Evolutionary conservation across 1,284 basidiomycete genomes (phyloP).

Genomic region (Waitea zeae): DNA sequence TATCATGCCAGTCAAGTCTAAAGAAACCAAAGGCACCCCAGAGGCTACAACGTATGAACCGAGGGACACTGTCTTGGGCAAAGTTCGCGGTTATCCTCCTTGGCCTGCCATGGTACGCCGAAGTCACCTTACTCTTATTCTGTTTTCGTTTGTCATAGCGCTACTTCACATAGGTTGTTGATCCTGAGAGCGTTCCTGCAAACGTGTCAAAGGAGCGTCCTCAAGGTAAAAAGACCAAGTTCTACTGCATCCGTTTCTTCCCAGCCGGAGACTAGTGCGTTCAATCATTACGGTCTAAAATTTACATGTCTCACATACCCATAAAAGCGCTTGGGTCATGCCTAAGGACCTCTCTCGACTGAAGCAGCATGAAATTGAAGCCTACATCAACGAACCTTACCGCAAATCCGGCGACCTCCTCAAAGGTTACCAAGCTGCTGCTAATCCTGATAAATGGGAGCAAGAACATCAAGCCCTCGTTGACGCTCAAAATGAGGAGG

Average conservation of each 20-base stretch:
- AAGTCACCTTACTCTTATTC: constrained; percentile 4
- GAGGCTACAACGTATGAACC: constrained; percentile 21
- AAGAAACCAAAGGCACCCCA: neutral
- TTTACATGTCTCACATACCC: constrained; percentile 4
- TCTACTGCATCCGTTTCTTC: constrained; percentile 79
- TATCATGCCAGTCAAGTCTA: neutral
- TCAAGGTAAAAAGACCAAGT: constrained; percentile 43
- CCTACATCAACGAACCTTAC: constrained; percentile 58
- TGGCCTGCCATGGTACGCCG: constrained; percentile 73
- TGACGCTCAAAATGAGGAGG: constrained; percentile 31
- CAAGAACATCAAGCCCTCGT: constrained; percentile 29
- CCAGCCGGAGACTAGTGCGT: constrained; percentile 84
- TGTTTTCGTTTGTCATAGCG: constrained; percentile 4
- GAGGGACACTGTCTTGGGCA: constrained; percentile 79
- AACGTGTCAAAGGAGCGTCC: constrained; percentile 56
- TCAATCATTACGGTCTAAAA: neutral
- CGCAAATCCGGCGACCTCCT: constrained; percentile 68
- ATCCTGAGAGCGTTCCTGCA: constrained; percentile 44
- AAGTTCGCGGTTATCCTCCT: constrained; percentile 84
- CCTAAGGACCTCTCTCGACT: constrained; percentile 73
- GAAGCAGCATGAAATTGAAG: constrained; percentile 66
- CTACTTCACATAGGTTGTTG: constrained; percentile 41
- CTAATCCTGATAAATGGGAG: constrained; percentile 69
- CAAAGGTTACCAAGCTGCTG: constrained; percentile 68
- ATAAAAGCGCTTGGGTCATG: constrained; percentile 65